These are phyloP conservation scores for Rhodamnia argentea DNA, from an alignment of 345 rosid genomes.

Conservation along the genomic window DNA sequence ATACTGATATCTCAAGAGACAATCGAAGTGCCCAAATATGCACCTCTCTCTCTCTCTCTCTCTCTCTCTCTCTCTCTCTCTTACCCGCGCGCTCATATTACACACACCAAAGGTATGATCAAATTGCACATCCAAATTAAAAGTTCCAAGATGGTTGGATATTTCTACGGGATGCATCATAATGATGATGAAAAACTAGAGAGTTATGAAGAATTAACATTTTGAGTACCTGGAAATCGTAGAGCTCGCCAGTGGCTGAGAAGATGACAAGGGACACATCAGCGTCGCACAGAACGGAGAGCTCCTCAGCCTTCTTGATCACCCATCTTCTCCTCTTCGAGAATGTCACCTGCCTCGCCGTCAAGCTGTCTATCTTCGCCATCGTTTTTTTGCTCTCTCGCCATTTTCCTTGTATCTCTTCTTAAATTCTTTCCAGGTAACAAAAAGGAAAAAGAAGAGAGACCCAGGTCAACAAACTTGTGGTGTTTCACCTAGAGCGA, in stretches of 20 bases:
- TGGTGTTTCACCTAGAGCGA: neutral
- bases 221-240: constrained; percentile 32
- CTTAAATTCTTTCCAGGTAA: neutral
- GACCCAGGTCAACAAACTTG: neutral
- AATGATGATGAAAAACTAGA: neutral
- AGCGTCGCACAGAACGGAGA: constrained; percentile 47
- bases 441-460: neutral
- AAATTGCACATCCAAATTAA: too few species aligned
- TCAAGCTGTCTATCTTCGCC: constrained; percentile 36
- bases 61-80: neutral
- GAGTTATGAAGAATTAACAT: neutral
- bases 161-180: neutral
- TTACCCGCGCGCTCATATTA: too few species aligned
- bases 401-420: constrained; percentile 1
- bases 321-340: constrained; percentile 49
- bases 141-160: too few species aligned
- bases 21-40: neutral
- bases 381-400: constrained; percentile 37
- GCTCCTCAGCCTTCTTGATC: constrained; percentile 49
- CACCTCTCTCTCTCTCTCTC: neutral
- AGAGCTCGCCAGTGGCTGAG: constrained; percentile 45
- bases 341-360: constrained; percentile 52
- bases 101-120: too few species aligned
- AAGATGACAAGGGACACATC: constrained; percentile 42
- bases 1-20: neutral